Evolutionary conservation across 257 asterid genomes (phyloP).

Genomic region (Coffea canephora): DNA sequence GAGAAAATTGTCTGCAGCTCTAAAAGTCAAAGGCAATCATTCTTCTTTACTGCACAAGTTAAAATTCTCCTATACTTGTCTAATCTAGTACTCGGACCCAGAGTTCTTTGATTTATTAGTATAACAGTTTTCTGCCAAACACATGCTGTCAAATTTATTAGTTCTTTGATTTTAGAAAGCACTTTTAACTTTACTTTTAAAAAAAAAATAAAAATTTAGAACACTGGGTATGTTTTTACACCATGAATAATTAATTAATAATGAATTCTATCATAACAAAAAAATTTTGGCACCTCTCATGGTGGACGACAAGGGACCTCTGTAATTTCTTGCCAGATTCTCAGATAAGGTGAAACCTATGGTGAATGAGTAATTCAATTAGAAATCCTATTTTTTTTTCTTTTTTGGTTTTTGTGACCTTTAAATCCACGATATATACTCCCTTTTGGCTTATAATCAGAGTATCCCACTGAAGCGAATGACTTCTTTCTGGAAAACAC

Average conservation of each 20-base stretch:
- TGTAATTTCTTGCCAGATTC: not conserved
- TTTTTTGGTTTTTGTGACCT: not conserved
- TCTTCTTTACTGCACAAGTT: too few species aligned
- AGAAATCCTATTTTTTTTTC: not conserved
- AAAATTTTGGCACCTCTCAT: not conserved
- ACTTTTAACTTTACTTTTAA: too few species aligned
- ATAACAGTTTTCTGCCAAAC: too few species aligned
- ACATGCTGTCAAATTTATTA: too few species aligned
- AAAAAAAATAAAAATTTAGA: too few species aligned
- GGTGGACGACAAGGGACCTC: not conserved
- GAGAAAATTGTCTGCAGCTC: not conserved
- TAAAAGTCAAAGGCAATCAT: not conserved
- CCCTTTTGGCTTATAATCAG: not conserved
- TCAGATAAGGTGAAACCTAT: not conserved
- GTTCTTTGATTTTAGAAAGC: too few species aligned
- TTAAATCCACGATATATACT: not conserved
- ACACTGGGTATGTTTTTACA: too few species aligned
- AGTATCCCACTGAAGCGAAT: not conserved
- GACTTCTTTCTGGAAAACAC: not conserved
- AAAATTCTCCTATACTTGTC: not conserved
- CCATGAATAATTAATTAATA: too few species aligned
- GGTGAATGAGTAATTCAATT: not conserved
- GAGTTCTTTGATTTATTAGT: too few species aligned
- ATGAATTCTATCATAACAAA: too few species aligned
- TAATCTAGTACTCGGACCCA: too few species aligned